phyloP scores from a whole-genome alignment of 2,329 filamentous ascomycete species.

The Fulvia fulva region DNA sequence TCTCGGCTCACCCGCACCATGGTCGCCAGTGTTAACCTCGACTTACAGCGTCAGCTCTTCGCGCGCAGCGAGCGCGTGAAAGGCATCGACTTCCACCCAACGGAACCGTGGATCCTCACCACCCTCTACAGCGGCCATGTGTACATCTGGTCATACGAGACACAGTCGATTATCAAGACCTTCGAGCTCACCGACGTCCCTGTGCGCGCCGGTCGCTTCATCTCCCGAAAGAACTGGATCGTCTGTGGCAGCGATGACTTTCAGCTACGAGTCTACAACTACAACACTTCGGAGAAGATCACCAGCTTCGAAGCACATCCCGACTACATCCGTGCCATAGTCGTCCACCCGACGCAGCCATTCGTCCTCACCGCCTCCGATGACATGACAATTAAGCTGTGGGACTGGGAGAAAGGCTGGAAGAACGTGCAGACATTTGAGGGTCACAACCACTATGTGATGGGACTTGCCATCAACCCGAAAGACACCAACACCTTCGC shows the following conservation, averaged over 20 bases:
- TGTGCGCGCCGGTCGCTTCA: slow-evolving; percentile 91
- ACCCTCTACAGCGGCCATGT: slow-evolving; percentile 97
- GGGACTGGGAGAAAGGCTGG: slow-evolving; percentile 99
- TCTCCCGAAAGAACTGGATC: slow-evolving; percentile 94
- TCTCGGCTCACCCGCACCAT: slow-evolving; percentile 9
- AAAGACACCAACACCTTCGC: slow-evolving; percentile 68
- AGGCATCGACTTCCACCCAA: slow-evolving; percentile 93
- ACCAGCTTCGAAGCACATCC: slow-evolving; percentile 95
- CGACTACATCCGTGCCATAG: slow-evolving; percentile 96
- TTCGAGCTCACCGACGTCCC: slow-evolving; percentile 99
- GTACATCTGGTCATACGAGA: slow-evolving; percentile 99
- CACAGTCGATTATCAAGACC: slow-evolving; percentile 94
- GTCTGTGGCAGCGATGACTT: slow-evolving; percentile 81
- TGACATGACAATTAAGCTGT: slow-evolving; percentile 98
- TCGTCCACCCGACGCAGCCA: slow-evolving; percentile 89
- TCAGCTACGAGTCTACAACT: slow-evolving; percentile 87
- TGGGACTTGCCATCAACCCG: slow-evolving; percentile 94
- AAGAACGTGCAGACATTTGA: slow-evolving; percentile 97
- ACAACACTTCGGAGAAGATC: slow-evolving; percentile 99
- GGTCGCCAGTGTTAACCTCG: slow-evolving; percentile 39
- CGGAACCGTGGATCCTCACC: slow-evolving; percentile 92
- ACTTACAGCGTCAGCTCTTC: slow-evolving; percentile 69
- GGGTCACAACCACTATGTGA: slow-evolving; percentile 93
- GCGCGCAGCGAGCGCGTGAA: slow-evolving; percentile 94
- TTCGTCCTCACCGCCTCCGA: slow-evolving; percentile 95